phyloP scores from a whole-genome alignment of 1,139 yeast genomes.

The Yamadazyma buinensis region DNA sequence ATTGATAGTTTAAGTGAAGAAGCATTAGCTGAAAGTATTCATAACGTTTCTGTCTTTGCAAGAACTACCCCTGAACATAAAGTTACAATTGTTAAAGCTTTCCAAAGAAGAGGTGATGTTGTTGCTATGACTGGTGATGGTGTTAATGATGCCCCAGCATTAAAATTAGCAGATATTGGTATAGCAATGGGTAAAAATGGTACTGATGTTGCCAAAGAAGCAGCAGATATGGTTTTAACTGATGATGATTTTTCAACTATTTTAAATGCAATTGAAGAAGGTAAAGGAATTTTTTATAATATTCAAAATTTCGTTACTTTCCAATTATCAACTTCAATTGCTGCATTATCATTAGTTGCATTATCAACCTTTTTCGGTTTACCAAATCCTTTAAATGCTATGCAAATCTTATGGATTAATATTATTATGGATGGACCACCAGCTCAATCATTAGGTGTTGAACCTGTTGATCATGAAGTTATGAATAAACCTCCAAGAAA shows the following conservation, averaged over 20 bases:
- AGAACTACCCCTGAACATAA: conserved; percentile 97
- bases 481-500: conserved; percentile 93
- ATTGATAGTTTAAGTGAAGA: conserved; percentile 69
- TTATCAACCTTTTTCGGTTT: conserved; percentile 79
- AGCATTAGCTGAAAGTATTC: conserved; percentile 68
- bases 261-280: conserved; percentile 89
- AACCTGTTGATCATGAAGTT: conserved; percentile 92
- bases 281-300: conserved; percentile 92
- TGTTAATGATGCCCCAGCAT: conserved; percentile 98
- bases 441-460: conserved; percentile 95
- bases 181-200: conserved; percentile 97
- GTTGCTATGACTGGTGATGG: conserved; percentile 99
- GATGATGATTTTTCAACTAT: conserved; percentile 96
- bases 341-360: conserved; percentile 87
- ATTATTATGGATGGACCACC: conserved; percentile 99
- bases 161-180: conserved; percentile 95
- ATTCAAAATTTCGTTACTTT: conserved; percentile 92
- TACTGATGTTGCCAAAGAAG: conserved; percentile 98
- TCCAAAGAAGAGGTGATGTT: conserved; percentile 88
- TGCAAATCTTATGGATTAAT: conserved; percentile 97
- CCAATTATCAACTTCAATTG: conserved; percentile 92
- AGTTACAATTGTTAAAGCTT: conserved; percentile 83
- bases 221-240: conserved; percentile 95
- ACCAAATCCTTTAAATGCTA: conserved; percentile 96
- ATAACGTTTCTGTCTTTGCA: conserved; percentile 86